Evolutionary conservation across 805 yeast genomes (phyloP), one percentile per base, ranked within the genome.

Genomic region (Yarrowia sp.): DNA sequence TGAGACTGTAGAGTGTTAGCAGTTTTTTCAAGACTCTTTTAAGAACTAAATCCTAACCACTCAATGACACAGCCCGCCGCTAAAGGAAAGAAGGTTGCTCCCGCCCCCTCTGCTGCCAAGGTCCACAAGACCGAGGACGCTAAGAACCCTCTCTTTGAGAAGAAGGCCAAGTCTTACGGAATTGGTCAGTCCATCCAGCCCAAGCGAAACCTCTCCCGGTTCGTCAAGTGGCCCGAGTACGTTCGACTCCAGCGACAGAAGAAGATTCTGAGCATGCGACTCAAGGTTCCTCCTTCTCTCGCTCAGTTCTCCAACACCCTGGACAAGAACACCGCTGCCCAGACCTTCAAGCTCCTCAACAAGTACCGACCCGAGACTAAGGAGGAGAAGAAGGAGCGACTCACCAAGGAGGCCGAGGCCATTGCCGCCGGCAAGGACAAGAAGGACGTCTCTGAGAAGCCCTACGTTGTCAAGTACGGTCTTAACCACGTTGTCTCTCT

Each of bases 211-310:
- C 86, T 95, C 78, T 83, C 96, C 68, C 92, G 98, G 82, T 92
- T 90, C 80, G 98, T 93, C 78, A 95, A 89, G 83, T 95, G 99
- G 99, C 99, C 99, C 79, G 95, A 89, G 82, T 92, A 93, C 80
- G 96, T 93, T 74, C 90, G 96, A 84, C 85, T 95, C 74, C 99
- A 93, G 85, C 92, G 99, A 87, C 98, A 95, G 84, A 95, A 88
- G 89, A 93, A 93, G 87, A 89, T 93, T 80, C 85, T 93, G 80
- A 83, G 87, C 75, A 80, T 92, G 81, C 92, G 99, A 88, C 86
- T 93, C 79, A 93, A 95, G 89, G 99, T 93, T 79, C 99, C 99
- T 73, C 99, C 99, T 78, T 89, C 98, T 71, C 87, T 93, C 78
- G 86, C 98, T 71, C 99, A 93, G 84, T 93, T 93, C 88, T 92